phyloP scores from a whole-genome alignment of 2,329 filamentous ascomycete species.

The Fusarium falciforme region DNA sequence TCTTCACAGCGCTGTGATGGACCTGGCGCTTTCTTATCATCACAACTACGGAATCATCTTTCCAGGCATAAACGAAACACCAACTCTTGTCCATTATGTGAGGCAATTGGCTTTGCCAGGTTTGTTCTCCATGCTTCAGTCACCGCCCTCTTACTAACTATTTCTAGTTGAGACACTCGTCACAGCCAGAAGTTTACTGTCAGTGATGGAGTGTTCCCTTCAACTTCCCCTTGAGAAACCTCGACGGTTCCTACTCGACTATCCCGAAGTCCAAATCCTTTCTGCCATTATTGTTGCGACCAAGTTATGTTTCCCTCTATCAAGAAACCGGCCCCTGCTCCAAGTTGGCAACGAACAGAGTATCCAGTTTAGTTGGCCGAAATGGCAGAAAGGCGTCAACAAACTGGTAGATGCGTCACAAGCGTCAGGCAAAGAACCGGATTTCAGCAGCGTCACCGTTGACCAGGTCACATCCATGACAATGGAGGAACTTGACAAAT shows the following conservation, averaged over 20 bases:
- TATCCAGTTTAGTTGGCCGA: constrained; percentile 72
- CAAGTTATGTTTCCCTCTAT: constrained; percentile 84
- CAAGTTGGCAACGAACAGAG: constrained; percentile 22
- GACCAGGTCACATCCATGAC: constrained; percentile 72
- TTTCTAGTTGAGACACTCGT: constrained; percentile 65
- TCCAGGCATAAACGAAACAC: constrained; percentile 77
- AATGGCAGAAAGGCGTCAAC: constrained; percentile 70
- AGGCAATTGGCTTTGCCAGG: constrained; percentile 80
- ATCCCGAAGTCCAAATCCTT: constrained; percentile 81
- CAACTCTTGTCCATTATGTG: constrained; percentile 76
- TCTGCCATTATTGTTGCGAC: constrained; percentile 78
- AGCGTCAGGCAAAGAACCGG: constrained; percentile 14
- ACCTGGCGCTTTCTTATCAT: constrained; percentile 72
- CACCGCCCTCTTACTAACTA: constrained; percentile 38
- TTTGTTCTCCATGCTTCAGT: constrained; percentile 51
- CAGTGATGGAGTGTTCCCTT: constrained; percentile 62
- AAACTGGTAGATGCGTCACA: constrained; percentile 25
- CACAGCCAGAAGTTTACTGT: constrained; percentile 58
- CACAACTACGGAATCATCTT: constrained; percentile 76
- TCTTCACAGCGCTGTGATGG: constrained; percentile 73
- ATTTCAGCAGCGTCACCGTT: constrained; percentile 68
- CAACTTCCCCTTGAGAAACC: constrained; percentile 62
- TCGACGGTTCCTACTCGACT: constrained; percentile 62
- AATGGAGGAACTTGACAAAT: constrained; percentile 71
- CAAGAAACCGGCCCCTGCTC: constrained; percentile 60